Conservation (phyloP, 768 basidiomycete genomes). For the Hortiboletus campestris region DNA sequence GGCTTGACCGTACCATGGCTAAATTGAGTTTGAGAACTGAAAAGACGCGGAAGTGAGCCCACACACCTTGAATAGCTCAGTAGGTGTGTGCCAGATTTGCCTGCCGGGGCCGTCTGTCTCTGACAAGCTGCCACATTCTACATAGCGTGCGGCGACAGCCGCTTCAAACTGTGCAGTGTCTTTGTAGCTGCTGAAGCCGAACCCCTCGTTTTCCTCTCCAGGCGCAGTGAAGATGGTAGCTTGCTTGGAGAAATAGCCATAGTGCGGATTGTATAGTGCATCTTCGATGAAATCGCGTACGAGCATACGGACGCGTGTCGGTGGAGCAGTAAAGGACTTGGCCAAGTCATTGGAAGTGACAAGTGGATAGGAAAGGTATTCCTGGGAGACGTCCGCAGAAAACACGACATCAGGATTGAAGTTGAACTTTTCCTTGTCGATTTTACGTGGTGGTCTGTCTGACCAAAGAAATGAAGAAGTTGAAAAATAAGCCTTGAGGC, state of each 20-base stretch:
- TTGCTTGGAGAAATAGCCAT: conserved; percentile 95
- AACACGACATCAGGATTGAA: conserved; percentile 67
- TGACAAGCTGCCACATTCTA: conserved; percentile 60
- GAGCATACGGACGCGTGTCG: conserved; percentile 86
- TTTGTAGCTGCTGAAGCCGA: conserved; percentile 68
- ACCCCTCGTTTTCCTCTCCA: conserved; percentile 38
- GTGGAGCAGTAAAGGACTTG: conserved; percentile 50
- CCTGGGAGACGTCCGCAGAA: conserved; percentile 42
- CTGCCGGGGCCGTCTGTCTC: conserved; percentile 67
- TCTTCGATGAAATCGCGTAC: conserved; percentile 97
- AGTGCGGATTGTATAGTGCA: conserved; percentile 93
- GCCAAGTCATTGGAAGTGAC: conserved; percentile 75
- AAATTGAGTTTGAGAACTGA: conserved; percentile 8
- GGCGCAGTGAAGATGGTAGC: conserved; percentile 83
- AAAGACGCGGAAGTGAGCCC: not conserved
- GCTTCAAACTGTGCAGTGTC: conserved; percentile 78
- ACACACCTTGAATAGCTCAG: conserved; percentile 90
- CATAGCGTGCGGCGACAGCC: conserved; percentile 74
- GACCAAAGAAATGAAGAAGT: conserved; percentile 18
- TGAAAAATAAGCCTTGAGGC: conserved; percentile 24
- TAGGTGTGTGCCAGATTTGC: conserved; percentile 99
- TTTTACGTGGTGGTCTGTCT: conserved; percentile 12
- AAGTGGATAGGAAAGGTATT: conserved; percentile 48
- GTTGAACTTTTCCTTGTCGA: conserved; percentile 63
- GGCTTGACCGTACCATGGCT: conserved; percentile 96